A percentile compares a stretch with the other conserved stretches of the same genome.
phyloP scores from a whole-genome alignment of 352 stramenopile genomes.

The Hyaloperonospora arabidopsidis region DNA sequence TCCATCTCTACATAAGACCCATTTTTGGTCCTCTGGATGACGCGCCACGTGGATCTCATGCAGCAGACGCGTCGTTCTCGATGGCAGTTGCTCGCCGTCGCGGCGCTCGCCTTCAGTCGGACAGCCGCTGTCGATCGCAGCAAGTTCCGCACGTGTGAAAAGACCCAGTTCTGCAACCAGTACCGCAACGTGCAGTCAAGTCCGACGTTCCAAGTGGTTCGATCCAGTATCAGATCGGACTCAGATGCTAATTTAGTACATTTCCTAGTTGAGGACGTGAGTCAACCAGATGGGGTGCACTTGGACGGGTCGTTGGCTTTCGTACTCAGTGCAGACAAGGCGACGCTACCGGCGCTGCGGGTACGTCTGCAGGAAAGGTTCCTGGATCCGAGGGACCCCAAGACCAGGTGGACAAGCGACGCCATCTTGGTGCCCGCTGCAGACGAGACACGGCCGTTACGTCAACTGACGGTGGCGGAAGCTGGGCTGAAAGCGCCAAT shows the following conservation, averaged over 20 bases:
- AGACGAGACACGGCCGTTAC: slow-evolving; percentile 28
- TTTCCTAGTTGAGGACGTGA: slow-evolving; percentile 37
- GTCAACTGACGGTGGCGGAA: slow-evolving; percentile 28
- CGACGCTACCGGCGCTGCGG: slow-evolving; percentile 43
- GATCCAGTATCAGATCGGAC: slow-evolving; percentile 24
- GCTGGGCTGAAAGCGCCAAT: slow-evolving; percentile 26
- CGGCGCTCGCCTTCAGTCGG: slow-evolving; percentile 2
- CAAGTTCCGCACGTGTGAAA: slow-evolving; percentile 97
- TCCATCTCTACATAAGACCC: neutral
- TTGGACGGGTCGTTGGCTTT: slow-evolving; percentile 49
- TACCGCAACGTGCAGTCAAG: slow-evolving; percentile 34
- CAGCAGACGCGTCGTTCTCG: slow-evolving; percentile 13
- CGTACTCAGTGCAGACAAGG: slow-evolving; percentile 31
- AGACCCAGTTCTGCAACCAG: slow-evolving; percentile 96
- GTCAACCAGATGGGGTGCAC: slow-evolving; percentile 10
- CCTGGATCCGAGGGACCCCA: slow-evolving; percentile 38
- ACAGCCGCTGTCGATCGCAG: slow-evolving; percentile 88
- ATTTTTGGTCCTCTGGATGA: slow-evolving; percentile 7
- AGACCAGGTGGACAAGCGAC: slow-evolving; percentile 48
- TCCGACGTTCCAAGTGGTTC: slow-evolving; percentile 29
- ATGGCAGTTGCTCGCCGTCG: slow-evolving; percentile 12
- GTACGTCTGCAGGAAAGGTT: slow-evolving; percentile 52
- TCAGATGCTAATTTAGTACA: slow-evolving; percentile 29
- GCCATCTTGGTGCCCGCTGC: slow-evolving; percentile 38
- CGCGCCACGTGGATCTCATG: slow-evolving; percentile 15